These are phyloP conservation scores for Harringtonia lauricola DNA, from an alignment of 2,329 filamentous ascomycete genomes.

Conservation along the genomic window DNA sequence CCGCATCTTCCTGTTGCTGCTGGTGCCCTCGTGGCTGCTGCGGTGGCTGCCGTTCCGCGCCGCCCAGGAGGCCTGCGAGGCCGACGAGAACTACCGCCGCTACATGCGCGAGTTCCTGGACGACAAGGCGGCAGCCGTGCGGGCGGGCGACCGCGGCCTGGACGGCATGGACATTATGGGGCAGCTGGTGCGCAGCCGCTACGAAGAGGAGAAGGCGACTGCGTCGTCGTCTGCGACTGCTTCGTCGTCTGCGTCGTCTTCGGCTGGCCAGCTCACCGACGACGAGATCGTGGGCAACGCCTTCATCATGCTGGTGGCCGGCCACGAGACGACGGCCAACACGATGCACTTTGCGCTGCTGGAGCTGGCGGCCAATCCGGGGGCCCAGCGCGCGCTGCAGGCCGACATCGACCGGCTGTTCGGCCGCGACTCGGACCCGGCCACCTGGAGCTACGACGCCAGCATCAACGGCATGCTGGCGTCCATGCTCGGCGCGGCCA, in stretches of 20 bases:
- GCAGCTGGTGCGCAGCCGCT: slow-evolving; percentile 33
- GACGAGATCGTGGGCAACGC: slow-evolving; percentile 64
- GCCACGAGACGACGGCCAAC: slow-evolving; percentile 74
- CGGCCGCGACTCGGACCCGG: slow-evolving; percentile 38
- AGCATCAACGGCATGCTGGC: slow-evolving; percentile 54
- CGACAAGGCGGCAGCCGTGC: slow-evolving; percentile 40
- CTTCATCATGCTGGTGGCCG: slow-evolving; percentile 58
- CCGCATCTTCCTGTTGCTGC: slow-evolving; percentile 49
- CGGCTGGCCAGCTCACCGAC: slow-evolving; percentile 31
- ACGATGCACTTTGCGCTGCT: slow-evolving; percentile 61
- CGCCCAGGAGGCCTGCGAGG: slow-evolving; percentile 38
- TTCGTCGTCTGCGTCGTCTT: slow-evolving; percentile 5
- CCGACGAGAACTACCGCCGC: slow-evolving; percentile 50
- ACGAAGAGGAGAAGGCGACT: slow-evolving; percentile 16
- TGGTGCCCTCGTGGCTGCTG: slow-evolving; percentile 48
- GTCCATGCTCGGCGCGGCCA: slow-evolving; percentile 60
- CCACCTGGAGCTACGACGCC: slow-evolving; percentile 60
- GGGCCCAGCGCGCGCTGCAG: slow-evolving; percentile 55
- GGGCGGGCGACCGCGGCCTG: slow-evolving; percentile 22
- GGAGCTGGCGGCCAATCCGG: slow-evolving; percentile 54
- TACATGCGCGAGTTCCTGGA: slow-evolving; percentile 62
- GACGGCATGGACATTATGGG: slow-evolving; percentile 40
- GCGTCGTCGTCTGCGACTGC: too few relatives aligned
- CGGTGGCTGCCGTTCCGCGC: slow-evolving; percentile 37
- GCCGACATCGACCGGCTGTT: slow-evolving; percentile 57